Evolutionary conservation across 306 rosid species (phyloP).

Genomic region (Sicyos edulis): DNA sequence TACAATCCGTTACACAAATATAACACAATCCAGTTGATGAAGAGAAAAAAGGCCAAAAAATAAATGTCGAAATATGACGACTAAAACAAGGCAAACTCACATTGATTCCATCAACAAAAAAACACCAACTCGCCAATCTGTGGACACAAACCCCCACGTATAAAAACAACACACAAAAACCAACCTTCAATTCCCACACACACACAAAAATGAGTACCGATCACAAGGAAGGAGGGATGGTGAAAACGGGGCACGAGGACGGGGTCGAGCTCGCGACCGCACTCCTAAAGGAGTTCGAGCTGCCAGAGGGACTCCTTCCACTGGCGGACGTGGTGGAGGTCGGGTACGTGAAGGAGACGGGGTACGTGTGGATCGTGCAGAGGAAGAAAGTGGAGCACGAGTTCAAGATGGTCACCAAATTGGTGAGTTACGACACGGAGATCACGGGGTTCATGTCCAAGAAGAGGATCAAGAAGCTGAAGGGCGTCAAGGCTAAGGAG

Average conservation of each 20-base stretch:
- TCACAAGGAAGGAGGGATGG: conserved; percentile 61
- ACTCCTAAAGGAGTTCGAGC: conserved; percentile 57
- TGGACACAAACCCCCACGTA: no score
- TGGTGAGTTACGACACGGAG: conserved; percentile 65
- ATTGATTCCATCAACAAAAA: no score
- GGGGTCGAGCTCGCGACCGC: conserved; percentile 46
- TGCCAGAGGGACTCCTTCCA: conserved; percentile 76
- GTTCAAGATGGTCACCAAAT: conserved; percentile 63
- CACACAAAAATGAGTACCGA: no score
- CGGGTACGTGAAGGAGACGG: conserved; percentile 55
- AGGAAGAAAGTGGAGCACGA: conserved; percentile 78
- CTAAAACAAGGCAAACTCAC: no score
- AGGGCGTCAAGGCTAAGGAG: conserved; percentile 89
- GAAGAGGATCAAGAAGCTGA: conserved; percentile 65
- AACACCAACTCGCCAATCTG: no score
- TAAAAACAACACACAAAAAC: no score
- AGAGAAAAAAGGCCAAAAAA: no score
- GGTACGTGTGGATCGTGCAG: conserved; percentile 84
- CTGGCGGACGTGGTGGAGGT: conserved; percentile 59
- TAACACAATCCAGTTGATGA: no score
- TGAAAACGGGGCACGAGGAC: conserved; percentile 67
- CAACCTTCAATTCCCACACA: no score
- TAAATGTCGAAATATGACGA: no score
- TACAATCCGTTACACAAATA: no score
- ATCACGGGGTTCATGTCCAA: conserved; percentile 51